A percentile compares a stretch with the other conserved stretches of the same genome.
phyloP scores from a whole-genome alignment of 257 asterid species.

The Scutellaria minor region DNA sequence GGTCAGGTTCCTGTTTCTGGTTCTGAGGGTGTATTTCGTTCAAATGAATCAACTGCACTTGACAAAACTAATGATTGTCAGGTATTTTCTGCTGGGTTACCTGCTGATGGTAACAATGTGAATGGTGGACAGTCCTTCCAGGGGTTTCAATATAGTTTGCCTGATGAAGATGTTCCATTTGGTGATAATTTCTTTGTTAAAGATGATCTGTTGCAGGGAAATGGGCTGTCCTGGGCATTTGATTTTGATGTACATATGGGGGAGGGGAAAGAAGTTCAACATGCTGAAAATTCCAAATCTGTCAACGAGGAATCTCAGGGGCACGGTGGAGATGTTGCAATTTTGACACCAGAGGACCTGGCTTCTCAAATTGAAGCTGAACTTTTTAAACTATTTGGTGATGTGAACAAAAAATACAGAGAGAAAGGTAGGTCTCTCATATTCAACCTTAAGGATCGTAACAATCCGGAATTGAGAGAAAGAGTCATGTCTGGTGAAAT shows the following conservation, averaged over 20 bases:
- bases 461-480: conserved; percentile 90
- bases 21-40: conserved; percentile 34
- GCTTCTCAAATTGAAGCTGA: conserved; percentile 75
- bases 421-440: conserved; percentile 96
- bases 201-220: conserved; percentile 97
- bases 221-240: conserved; percentile 98
- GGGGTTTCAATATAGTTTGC: conserved; percentile 62
- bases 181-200: conserved; percentile 76
- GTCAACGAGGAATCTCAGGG: conserved; percentile 47
- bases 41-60: conserved; percentile 37
- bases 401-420: conserved; percentile 92
- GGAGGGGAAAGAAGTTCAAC: conserved; percentile 54
- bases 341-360: conserved; percentile 54
- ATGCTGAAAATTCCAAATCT: conserved; percentile 42
- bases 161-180: conserved; percentile 72
- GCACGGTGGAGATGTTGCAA: conserved; percentile 29
- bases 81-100: conserved; percentile 47
- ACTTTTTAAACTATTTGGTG: conserved; percentile 78
- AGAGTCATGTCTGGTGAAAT: conserved; percentile 88
- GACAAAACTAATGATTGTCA: conserved; percentile 45
- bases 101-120: conserved; percentile 46
- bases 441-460: conserved; percentile 92
- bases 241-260: conserved; percentile 66
- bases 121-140: conserved; percentile 47
- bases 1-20: conserved; percentile 40